phyloP scores from a whole-genome alignment of 441 rosid genomes.

The Theobroma grandiflorum region DNA sequence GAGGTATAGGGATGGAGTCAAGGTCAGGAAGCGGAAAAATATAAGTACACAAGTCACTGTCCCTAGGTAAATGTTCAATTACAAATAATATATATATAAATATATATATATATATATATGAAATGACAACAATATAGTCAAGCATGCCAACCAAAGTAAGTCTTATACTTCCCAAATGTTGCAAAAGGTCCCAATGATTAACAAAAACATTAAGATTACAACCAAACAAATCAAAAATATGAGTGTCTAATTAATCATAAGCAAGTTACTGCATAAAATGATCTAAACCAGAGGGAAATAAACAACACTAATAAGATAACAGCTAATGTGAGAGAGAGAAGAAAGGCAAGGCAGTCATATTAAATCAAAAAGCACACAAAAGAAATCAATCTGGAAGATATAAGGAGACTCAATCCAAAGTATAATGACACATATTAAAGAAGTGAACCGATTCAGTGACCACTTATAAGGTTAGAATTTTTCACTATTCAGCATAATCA shows the following conservation, averaged over 20 bases:
- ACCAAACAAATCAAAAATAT: not conserved
- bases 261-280: not conserved
- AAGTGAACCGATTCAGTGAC: not conserved
- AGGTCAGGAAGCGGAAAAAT: not conserved
- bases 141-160: not conserved
- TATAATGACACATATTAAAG: not conserved
- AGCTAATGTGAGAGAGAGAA: not conserved
- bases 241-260: not conserved
- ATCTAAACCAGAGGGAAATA: not conserved
- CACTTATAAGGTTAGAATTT: not conserved
- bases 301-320: not conserved
- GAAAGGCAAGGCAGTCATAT: not conserved
- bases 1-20: slow-evolving; percentile 10
- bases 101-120: too few species aligned
- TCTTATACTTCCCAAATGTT: not conserved
- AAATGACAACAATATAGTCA: slow-evolving; percentile 9
- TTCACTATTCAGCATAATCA: slow-evolving; percentile 4
- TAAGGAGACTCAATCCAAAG: slow-evolving; percentile 5
- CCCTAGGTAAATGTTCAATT: not conserved
- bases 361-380: slow-evolving; percentile 13
- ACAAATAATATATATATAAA: too few species aligned
- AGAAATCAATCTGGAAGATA: slow-evolving; percentile 4
- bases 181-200: not conserved
- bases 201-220: not conserved
- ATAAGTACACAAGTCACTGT: not conserved